Conservation (phyloP, 768 basidiomycete species). For the Mycena pura region DNA sequence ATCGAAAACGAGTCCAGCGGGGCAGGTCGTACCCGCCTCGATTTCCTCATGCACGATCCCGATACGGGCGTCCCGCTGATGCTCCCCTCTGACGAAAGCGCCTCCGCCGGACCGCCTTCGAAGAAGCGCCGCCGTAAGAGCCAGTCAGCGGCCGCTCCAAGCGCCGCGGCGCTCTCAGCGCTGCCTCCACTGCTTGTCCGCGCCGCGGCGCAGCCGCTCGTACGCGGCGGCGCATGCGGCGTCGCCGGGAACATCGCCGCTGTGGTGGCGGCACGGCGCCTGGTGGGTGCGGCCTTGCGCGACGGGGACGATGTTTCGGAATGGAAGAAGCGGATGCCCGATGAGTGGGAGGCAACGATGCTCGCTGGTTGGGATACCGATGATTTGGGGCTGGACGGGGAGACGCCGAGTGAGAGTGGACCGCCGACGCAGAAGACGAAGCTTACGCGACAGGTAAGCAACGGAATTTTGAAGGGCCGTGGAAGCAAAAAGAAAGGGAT, state of each 20-base stretch:
- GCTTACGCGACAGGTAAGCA: neutral
- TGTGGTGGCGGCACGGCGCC: constrained; percentile 53
- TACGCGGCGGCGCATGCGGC: constrained; percentile 53
- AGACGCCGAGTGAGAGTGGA: neutral
- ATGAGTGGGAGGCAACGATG: constrained; percentile 49
- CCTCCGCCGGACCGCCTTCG: constrained; percentile 5
- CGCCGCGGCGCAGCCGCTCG: constrained; percentile 59
- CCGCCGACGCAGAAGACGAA: neutral
- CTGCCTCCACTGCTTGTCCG: constrained; percentile 49
- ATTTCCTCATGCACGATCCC: constrained; percentile 21
- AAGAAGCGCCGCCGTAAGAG: constrained; percentile 16
- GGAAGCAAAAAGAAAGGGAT: neutral
- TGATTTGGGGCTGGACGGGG: neutral
- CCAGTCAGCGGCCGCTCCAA: neutral
- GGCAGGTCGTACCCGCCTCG: constrained; percentile 9
- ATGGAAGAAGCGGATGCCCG: constrained; percentile 37
- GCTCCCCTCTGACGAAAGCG: neutral
- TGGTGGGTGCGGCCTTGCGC: constrained; percentile 50
- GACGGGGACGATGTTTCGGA: neutral
- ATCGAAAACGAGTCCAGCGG: constrained; percentile 31
- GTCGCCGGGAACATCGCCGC: constrained; percentile 57
- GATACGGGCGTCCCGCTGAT: constrained; percentile 10
- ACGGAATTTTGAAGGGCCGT: neutral
- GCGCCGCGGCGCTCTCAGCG: constrained; percentile 16
- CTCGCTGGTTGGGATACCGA: constrained; percentile 7